phyloP scores from a whole-genome alignment of 176 grass and related monocot genomes.

The Echinochloa phyllopogon region DNA sequence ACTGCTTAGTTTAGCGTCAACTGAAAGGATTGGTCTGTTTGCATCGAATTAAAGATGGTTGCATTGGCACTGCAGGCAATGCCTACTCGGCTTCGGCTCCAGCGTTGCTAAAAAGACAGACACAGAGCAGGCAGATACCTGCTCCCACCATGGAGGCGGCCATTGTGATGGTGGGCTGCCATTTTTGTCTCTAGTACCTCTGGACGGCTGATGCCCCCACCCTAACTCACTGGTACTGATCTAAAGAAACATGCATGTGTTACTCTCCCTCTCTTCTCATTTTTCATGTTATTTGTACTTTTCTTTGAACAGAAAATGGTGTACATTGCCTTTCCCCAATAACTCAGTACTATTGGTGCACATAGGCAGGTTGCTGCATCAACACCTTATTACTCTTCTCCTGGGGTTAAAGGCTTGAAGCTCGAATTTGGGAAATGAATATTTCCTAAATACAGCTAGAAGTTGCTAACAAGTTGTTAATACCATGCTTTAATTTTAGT shows the following conservation, averaged over 20 bases:
- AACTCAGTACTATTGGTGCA: not conserved
- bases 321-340: not conserved
- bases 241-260: not conserved
- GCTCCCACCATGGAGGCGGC: not conserved
- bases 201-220: not conserved
- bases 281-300: not conserved
- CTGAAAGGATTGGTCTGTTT: not conserved
- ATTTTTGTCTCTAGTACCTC: not conserved
- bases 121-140: slow-evolving; percentile 1
- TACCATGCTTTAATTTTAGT: not conserved
- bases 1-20: not conserved
- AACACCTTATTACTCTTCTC: no score
- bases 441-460: not conserved
- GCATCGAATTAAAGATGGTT: slow-evolving; percentile 10
- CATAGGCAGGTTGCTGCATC: not conserved
- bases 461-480: not conserved
- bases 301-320: not conserved
- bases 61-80: not conserved
- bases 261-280: not conserved
- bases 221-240: not conserved
- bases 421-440: not conserved
- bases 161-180: not conserved
- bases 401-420: not conserved
- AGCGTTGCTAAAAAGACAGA: not conserved
- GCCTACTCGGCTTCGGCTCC: slow-evolving; percentile 15